These are phyloP conservation scores for Botrytis cinerea DNA, from an alignment of 2,329 filamentous ascomycete species.

Conservation along the genomic window DNA sequence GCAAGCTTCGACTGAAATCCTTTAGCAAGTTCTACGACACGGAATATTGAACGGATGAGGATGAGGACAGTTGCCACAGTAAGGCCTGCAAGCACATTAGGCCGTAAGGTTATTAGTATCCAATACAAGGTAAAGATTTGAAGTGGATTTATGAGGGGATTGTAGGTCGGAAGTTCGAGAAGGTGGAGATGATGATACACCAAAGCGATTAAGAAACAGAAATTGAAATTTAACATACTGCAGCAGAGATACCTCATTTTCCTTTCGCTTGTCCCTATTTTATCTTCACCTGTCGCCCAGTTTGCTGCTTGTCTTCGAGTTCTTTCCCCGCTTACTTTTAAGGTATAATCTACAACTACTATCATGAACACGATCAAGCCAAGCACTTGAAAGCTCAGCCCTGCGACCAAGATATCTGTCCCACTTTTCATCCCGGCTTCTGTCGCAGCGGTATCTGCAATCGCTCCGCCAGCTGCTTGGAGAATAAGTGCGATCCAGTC, in stretches of 20 bases:
- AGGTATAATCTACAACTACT: constrained; percentile 28
- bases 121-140: not conserved
- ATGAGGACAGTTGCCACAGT: constrained; percentile 52
- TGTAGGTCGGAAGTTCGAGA: not conserved
- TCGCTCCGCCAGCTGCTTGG: constrained; percentile 57
- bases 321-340: constrained; percentile 24
- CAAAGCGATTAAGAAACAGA: not conserved
- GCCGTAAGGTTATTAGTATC: not conserved
- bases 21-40: constrained; percentile 57
- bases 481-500: constrained; percentile 59
- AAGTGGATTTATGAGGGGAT: not conserved
- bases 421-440: constrained; percentile 29
- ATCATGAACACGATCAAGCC: constrained; percentile 38
- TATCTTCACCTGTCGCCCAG: not conserved
- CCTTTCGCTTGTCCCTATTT: not conserved
- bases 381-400: constrained; percentile 44
- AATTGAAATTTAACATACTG: not conserved
- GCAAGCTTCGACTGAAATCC: constrained; percentile 55
- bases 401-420: constrained; percentile 44
- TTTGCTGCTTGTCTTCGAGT: constrained; percentile 8
- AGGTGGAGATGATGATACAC: not conserved
- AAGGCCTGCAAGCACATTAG: constrained; percentile 36
- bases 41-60: constrained; percentile 57
- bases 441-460: constrained; percentile 45
- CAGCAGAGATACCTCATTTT: constrained; percentile 12